These are phyloP conservation scores for Verruconis gallopava DNA, from an alignment of 2,329 filamentous ascomycete genomes.

Conservation along the genomic window DNA sequence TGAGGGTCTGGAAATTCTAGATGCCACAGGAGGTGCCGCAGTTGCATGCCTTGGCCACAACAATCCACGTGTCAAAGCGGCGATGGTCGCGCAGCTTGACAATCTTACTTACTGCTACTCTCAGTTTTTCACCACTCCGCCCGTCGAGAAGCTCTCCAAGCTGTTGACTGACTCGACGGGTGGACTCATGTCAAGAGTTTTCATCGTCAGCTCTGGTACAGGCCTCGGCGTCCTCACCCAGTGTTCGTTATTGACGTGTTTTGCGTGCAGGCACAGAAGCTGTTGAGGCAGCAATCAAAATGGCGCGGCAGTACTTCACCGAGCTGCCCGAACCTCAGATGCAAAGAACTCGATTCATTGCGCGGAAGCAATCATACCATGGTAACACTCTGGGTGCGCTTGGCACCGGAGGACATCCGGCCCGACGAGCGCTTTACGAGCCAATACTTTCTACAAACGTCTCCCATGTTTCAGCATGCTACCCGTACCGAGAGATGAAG, in stretches of 20 bases:
- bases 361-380: constrained; percentile 54
- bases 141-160: constrained; percentile 39
- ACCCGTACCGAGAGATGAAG: constrained; percentile 46
- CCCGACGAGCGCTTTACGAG: constrained; percentile 48
- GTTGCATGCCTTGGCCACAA: constrained; percentile 60
- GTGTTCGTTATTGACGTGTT: constrained; percentile 26
- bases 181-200: constrained; percentile 40
- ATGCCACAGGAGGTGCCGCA: constrained; percentile 61
- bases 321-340: constrained; percentile 43
- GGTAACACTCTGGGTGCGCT: constrained; percentile 57
- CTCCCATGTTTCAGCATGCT: constrained; percentile 53
- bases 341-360: constrained; percentile 49
- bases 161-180: constrained; percentile 16
- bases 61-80: constrained; percentile 45
- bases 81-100: constrained; percentile 46
- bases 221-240: no score
- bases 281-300: constrained; percentile 54
- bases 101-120: constrained; percentile 47
- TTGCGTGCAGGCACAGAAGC: constrained; percentile 41
- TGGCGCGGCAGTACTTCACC: constrained; percentile 54
- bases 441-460: constrained; percentile 43
- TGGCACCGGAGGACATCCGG: constrained; percentile 48
- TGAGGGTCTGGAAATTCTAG: constrained; percentile 50
- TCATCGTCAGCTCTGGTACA: constrained; percentile 48
- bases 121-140: constrained; percentile 42